Percentiles rank a stretch among this genome's conserved stretches.
Evolutionary conservation across 2,329 filamentous ascomycete genomes (phyloP).

Genomic region (Trichoderma koningiopsis): DNA sequence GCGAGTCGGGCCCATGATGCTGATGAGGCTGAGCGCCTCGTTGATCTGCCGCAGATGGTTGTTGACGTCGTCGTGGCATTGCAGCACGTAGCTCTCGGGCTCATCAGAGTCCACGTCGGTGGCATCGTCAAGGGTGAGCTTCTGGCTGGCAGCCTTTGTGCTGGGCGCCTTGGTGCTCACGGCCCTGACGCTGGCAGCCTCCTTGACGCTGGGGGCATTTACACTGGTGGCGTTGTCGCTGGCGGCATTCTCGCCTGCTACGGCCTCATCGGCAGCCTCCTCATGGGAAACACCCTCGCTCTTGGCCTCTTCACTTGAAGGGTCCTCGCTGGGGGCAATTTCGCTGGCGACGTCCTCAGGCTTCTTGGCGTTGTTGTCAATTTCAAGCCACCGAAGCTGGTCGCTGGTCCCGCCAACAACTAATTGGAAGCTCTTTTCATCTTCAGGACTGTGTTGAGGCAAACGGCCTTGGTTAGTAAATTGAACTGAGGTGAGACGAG

Average conservation of each 20-base stretch:
- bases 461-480: background rate
- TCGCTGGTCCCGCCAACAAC: constrained; percentile 19
- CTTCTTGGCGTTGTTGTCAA: constrained; percentile 15
- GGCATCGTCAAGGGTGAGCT: constrained; percentile 1
- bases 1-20: constrained; percentile 23
- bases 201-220: background rate
- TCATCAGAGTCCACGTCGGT: constrained; percentile 15
- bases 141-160: constrained; percentile 1
- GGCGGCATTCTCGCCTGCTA: constrained; percentile 2
- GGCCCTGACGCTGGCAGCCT: background rate
- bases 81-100: constrained; percentile 10
- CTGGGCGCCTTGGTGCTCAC: background rate
- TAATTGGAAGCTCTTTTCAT: constrained; percentile 20
- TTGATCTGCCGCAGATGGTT: constrained; percentile 19
- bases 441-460: background rate
- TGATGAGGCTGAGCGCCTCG: constrained; percentile 22
- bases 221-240: background rate
- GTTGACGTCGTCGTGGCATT: constrained; percentile 18
- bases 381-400: constrained; percentile 23
- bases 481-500: background rate
- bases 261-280: background rate
- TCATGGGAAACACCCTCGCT: background rate
- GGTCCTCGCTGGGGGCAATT: background rate
- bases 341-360: background rate
- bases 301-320: background rate